A percentile compares a stretch with the other conserved stretches of the same genome.
These are phyloP conservation scores for Beauveria medogensis DNA, from an alignment of 2,329 filamentous ascomycete genomes.

Conservation along the genomic window DNA sequence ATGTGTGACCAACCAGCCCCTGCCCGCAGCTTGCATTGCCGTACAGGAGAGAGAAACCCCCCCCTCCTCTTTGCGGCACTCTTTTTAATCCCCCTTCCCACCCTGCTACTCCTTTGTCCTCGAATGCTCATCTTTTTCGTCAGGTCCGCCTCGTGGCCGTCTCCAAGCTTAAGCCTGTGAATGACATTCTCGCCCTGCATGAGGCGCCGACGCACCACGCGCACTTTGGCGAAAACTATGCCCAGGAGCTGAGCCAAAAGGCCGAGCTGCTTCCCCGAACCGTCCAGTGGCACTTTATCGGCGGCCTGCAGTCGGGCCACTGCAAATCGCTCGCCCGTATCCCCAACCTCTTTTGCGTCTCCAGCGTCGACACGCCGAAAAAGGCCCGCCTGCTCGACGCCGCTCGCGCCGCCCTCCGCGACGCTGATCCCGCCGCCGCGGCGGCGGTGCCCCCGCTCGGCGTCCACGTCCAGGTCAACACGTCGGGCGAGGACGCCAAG, in stretches of 20 bases:
- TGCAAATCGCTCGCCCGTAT: slow-evolving; percentile 81
- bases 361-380: slow-evolving; percentile 79
- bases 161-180: slow-evolving; percentile 89
- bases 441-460: slow-evolving; percentile 41
- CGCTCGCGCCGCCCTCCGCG: slow-evolving; percentile 54
- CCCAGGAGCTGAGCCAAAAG: slow-evolving; percentile 83
- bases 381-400: slow-evolving; percentile 79
- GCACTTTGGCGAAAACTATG: slow-evolving; percentile 97
- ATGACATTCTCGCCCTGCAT: slow-evolving; percentile 82
- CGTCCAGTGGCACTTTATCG: slow-evolving; percentile 95
- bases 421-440: slow-evolving; percentile 24
- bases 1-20: slow-evolving; percentile 21
- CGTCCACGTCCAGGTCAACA: slow-evolving; percentile 92
- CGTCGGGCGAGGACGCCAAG: slow-evolving; percentile 79
- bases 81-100: not conserved
- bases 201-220: slow-evolving; percentile 48
- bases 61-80: not conserved
- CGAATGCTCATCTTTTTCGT: not conserved
- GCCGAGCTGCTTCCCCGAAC: slow-evolving; percentile 65
- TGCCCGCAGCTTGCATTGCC: not conserved
- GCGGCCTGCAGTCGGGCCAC: slow-evolving; percentile 83
- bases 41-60: not conserved
- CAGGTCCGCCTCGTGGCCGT: slow-evolving; percentile 86
- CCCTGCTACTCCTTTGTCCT: not conserved
- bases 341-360: slow-evolving; percentile 84